Conservation (phyloP, 2,329 filamentous ascomycete genomes). For the Aspergillus piperis region DNA sequence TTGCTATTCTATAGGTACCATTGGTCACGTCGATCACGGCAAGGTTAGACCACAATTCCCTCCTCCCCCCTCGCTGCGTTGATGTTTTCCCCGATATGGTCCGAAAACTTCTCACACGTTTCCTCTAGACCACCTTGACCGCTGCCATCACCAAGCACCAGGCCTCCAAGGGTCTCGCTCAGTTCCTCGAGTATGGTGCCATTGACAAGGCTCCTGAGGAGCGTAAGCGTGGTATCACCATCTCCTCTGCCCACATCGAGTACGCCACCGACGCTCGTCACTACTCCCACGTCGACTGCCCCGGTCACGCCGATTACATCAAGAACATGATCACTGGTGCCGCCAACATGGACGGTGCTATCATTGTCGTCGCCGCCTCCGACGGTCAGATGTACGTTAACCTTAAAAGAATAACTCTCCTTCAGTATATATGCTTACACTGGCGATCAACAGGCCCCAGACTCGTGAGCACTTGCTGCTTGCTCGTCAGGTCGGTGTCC, state of each 20-base stretch:
- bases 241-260: conserved; percentile 97
- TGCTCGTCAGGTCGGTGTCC: conserved; percentile 95
- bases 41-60: conserved; percentile 64
- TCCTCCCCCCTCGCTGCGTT: conserved; percentile 6
- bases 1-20: conserved; percentile 67
- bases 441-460: conserved; percentile 66
- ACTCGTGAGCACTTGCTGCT: conserved; percentile 97
- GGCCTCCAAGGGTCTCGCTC: conserved; percentile 89
- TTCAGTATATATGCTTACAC: conserved; percentile 22
- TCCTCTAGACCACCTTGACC: conserved; percentile 83
- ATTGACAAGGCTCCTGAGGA: conserved; percentile 99
- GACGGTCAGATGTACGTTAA: conserved; percentile 85
- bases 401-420: background rate
- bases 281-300: conserved; percentile 99
- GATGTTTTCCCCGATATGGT: conserved; percentile 5
- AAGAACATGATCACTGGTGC: conserved; percentile 99
- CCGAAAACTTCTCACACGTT: conserved; percentile 18
- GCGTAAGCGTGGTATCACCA: conserved; percentile 99
- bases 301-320: conserved; percentile 99
- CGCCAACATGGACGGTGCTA: conserved; percentile 98
- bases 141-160: conserved; percentile 99
- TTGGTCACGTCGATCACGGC: conserved; percentile 99
- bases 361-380: conserved; percentile 97
- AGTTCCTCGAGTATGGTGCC: conserved; percentile 93
- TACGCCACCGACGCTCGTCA: conserved; percentile 92